Evolutionary conservation across 805 yeast genomes (phyloP), one percentile per base, ranked within the genome.

Genomic region (Saturnispora diversa): DNA sequence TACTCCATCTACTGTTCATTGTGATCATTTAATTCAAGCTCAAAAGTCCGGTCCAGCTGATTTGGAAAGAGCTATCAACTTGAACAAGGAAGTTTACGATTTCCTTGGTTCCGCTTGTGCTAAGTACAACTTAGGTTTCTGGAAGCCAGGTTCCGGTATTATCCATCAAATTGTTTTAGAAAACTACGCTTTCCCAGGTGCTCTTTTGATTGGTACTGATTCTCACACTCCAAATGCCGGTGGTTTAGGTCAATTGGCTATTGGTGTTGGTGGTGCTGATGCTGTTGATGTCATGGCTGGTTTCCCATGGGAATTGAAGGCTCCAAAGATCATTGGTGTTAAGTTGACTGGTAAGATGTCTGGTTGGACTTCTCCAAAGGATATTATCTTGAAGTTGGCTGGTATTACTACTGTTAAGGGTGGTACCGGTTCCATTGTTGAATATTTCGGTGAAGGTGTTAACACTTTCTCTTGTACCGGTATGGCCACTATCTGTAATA

Each of bases 211-310:
- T 45, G 98, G 98, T 52, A 92, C 98, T 30, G 98, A 92, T 65
- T 88, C 97, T 2, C 98, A 92, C 64, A 92, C 98, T 36, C 98
- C 98, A 36, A 92, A 92, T 57, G 98, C 98, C 23, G 98, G 98
- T 69, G 98, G 98, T 51, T 69, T 92, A 48, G 98, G 98, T 61
- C 95, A 95, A 51, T 80, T 90, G 51, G 97, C 98, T 55, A 92
- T 92, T 60, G 98, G 98, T 68, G 98, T 92, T 30, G 98, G 98
- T 67, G 98, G 98, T 71, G 98, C 98, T 42, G 98, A 92, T 66
- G 98, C 98, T 30, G 98, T 92, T 42, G 98, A 92, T 64, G 98
- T 92, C 38, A 69, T 92, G 58, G 87, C 97, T 32, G 95, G 92
- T 50, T 81, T 92, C 23, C 97, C 98, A 43, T 92, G 98, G 98